Evolutionary conservation across 257 asterid genomes (phyloP).

Genomic region (Perilla frutescens): DNA sequence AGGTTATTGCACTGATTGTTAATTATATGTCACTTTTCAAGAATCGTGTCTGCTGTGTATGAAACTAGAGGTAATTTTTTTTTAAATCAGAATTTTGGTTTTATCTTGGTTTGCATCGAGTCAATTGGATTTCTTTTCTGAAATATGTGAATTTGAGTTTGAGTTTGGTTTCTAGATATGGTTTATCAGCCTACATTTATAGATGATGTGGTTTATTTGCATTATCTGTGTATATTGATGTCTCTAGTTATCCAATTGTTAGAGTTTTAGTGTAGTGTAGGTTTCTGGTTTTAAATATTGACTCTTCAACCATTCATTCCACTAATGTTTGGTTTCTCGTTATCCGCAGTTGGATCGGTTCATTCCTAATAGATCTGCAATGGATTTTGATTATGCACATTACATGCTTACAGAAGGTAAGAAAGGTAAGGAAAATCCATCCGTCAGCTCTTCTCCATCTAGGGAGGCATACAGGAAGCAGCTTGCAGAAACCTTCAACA

Average conservation of each 20-base stretch:
- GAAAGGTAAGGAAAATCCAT: slow-evolving; percentile 92
- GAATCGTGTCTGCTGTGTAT: no score
- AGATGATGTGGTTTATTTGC: not conserved
- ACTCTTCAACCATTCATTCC: slow-evolving; percentile 6
- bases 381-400: slow-evolving; percentile 88
- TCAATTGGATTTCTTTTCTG: not conserved
- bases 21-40: no score
- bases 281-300: not conserved
- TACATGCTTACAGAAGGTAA: slow-evolving; percentile 83
- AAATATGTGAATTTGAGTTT: not conserved
- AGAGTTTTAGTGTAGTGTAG: slow-evolving; percentile 13
- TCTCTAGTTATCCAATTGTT: not conserved
- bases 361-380: slow-evolving; percentile 96
- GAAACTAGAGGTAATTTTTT: not conserved
- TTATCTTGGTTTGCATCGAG: slow-evolving; percentile 7
- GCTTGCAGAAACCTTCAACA: slow-evolving; percentile 86
- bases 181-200: slow-evolving; percentile 14
- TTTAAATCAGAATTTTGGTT: not conserved
- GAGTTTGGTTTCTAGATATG: not conserved
- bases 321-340: slow-evolving; percentile 20
- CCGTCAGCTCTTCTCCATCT: slow-evolving; percentile 67
- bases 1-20: no score
- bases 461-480: slow-evolving; percentile 84
- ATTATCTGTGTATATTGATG: not conserved
- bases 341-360: slow-evolving; percentile 85